A percentile compares a stretch with the other conserved stretches of the same genome.
Conservation (phyloP, 495 filamentous ascomycete genomes). For the Talaromyces wortmannii region DNA sequence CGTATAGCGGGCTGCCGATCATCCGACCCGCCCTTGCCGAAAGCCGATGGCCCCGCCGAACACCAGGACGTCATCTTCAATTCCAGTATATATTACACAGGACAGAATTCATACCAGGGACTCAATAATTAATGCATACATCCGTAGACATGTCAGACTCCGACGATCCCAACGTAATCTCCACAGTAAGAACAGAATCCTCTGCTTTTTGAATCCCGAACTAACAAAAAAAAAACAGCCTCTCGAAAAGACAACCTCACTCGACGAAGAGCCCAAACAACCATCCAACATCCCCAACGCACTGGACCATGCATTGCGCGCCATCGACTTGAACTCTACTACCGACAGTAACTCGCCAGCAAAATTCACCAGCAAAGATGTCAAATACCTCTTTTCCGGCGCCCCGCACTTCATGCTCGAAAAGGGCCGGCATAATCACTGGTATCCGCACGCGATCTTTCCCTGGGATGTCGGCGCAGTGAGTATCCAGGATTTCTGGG, state of each 20-base stretch:
- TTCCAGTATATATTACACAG: no score
- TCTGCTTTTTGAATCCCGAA: no score
- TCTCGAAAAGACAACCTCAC: not conserved
- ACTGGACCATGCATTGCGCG: constrained; percentile 16
- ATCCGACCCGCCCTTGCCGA: no score
- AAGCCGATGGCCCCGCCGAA: no score
- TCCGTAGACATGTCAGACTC: no score
- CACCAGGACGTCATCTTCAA: no score
- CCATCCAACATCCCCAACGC: constrained; percentile 23
- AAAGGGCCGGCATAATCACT: constrained; percentile 43
- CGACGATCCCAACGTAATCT: no score
- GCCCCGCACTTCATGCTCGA: constrained; percentile 63
- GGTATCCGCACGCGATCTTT: constrained; percentile 59
- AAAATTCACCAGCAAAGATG: constrained; percentile 46
- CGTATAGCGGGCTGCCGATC: no score
- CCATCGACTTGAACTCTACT: not conserved
- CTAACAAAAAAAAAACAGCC: not conserved
- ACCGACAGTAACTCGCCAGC: not conserved
- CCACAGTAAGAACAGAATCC: no score
- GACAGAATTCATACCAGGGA: no score
- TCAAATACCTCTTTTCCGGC: constrained; percentile 69
- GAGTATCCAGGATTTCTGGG: constrained; percentile 54
- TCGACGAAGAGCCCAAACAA: constrained; percentile 17
- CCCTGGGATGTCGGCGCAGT: constrained; percentile 60
- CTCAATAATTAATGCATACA: no score